A percentile compares a stretch with the other conserved stretches of the same genome.
Evolutionary conservation across 768 basidiomycete species (phyloP).

Genomic region (Mycena vulgaris): DNA sequence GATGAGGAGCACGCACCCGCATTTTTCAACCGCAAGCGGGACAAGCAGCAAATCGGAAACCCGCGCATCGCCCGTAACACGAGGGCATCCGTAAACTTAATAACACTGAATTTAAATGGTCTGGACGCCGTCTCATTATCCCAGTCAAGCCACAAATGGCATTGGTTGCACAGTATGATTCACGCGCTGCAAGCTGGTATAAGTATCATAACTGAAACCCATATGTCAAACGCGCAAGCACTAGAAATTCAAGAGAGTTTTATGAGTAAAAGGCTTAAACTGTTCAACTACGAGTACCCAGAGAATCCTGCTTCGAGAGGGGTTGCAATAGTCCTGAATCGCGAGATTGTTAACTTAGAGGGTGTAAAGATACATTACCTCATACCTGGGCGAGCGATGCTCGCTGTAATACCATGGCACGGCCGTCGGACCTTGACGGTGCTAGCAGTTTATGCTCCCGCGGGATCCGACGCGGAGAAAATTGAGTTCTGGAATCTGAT

Average conservation of each 20-base stretch:
- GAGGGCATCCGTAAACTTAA: neutral
- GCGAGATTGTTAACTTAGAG: no score
- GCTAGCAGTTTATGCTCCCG: no score
- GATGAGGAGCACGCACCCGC: neutral
- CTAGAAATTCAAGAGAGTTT: constrained; percentile 8
- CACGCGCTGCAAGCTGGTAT: neutral
- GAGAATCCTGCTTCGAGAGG: no score
- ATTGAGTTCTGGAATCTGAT: neutral
- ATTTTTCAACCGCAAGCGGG: neutral
- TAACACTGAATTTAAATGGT: neutral
- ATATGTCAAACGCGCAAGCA: constrained; percentile 9
- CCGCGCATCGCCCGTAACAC: constrained; percentile 1
- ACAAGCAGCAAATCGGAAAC: neutral
- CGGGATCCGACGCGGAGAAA: neutral
- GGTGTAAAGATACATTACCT: no score
- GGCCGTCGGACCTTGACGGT: no score
- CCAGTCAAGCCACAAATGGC: no score
- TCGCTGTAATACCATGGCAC: no score
- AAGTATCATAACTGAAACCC: constrained; percentile 1
- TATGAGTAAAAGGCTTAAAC: neutral
- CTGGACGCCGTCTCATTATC: neutral
- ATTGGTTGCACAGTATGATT: constrained; percentile 2
- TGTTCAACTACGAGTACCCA: constrained; percentile 1
- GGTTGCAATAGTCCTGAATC: no score
- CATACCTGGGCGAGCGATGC: no score